Evolutionary conservation across 2,329 filamentous ascomycete genomes (phyloP), one percentile per base, ranked within the genome.

Genomic region (Colletotrichum musicola): DNA sequence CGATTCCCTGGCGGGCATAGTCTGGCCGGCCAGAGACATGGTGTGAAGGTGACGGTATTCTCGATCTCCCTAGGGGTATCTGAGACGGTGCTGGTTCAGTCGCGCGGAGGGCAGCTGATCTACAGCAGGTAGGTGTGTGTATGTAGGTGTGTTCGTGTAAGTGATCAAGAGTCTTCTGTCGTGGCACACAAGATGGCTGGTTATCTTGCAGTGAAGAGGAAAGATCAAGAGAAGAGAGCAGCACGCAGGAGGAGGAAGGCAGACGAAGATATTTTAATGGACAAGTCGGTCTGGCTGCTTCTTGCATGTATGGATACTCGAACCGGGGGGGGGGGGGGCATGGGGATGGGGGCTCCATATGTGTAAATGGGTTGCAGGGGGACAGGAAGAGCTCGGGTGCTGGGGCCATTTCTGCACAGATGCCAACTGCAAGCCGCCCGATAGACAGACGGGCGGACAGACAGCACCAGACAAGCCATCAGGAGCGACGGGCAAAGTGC

Each of bases 21-120:
- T 40, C 44, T 70, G 69, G 49, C 62, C 69, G 59, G 70, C 62
- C 66, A 71, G 57, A 62, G 71, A 68, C 71, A 72, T 72, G 62
- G 66, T 70, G 56, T 60, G 47, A 49, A 57, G 27, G 59, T 69
- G 61, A 64, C 47, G 49, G 44, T 54, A 38, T 57, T 68, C 50
- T 50, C 44, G 67, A 62, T 68, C 30, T 67, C 53, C 62, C 60
- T 64, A 57, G 56, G 54, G 60, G 57, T 64, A 69, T 63, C 65
- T 42, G 47, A 71, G 61, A 65, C 69, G 51, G 65, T 40, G 49
- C 35, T 61, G 66, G 58, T 65, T 71, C 69, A 65, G 60, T 69
- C 56, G 46, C 18, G 44, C 18, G 46, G 20, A n/a, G 46, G 46
- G 51, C 27, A 62, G 69, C 60, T 62, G 65, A 54, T 69, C 60